Percentiles rank a stretch among this genome's conserved stretches.
phyloP scores from a whole-genome alignment of 495 filamentous ascomycete species.

The Penicillium bovifimosum region DNA sequence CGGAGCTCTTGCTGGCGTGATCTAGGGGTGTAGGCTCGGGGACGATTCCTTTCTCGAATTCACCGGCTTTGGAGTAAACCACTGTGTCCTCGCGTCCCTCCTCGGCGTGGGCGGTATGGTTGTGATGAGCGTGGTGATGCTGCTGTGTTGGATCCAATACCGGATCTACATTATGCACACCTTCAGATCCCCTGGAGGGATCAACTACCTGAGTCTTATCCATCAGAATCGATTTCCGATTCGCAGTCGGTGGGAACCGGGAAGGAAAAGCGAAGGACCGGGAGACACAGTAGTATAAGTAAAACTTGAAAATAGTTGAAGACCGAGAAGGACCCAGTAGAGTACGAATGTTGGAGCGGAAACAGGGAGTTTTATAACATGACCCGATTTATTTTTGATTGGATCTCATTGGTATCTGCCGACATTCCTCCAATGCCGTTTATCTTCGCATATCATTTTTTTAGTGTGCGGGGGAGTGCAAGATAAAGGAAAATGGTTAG shows the following conservation, averaged over 20 bases:
- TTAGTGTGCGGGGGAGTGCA: not conserved
- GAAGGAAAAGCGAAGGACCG: not conserved
- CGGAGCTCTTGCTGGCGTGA: slow-evolving; percentile 32
- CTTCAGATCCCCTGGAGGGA: not conserved
- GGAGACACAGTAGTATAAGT: not conserved
- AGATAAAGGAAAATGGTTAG: slow-evolving; percentile 1
- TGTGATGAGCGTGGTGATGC: slow-evolving; percentile 49
- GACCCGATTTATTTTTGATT: not conserved
- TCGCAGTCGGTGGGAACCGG: not conserved
- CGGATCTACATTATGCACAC: slow-evolving; percentile 10
- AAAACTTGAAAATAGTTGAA: not conserved
- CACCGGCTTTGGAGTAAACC: slow-evolving; percentile 41
- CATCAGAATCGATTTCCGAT: not conserved
- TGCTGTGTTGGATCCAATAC: slow-evolving; percentile 24
- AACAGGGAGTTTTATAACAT: not conserved
- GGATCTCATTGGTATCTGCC: not conserved
- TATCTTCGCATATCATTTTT: not conserved
- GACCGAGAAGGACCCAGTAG: not conserved
- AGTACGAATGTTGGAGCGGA: not conserved
- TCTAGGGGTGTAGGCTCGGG: slow-evolving; percentile 39
- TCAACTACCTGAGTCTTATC: not conserved
- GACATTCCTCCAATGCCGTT: not conserved
- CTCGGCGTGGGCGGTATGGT: slow-evolving; percentile 43
- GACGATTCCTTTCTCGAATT: slow-evolving; percentile 40
- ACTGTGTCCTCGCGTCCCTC: slow-evolving; percentile 42